A percentile compares a stretch with the other conserved stretches of the same genome.
These are phyloP conservation scores for Sporisorium iseilematis-ciliati DNA, from an alignment of 1,284 basidiomycete genomes.

Conservation along the genomic window DNA sequence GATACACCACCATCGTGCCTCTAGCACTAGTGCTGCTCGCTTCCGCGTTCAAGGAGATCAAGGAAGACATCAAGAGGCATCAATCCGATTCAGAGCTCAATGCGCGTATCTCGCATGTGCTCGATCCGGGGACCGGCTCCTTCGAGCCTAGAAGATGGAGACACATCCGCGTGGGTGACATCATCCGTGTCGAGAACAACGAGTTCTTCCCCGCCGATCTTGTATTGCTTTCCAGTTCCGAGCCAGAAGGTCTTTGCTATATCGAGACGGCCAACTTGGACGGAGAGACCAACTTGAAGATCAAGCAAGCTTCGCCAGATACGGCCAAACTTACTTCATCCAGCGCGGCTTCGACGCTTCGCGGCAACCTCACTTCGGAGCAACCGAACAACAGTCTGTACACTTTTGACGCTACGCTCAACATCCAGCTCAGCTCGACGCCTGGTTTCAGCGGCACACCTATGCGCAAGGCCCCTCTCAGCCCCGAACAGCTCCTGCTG, in stretches of 20 bases:
- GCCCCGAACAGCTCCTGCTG: conserved; percentile 92
- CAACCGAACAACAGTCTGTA: conserved; percentile 98
- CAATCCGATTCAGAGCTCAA: conserved; percentile 94
- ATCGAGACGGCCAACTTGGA: conserved; percentile 98
- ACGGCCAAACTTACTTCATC: conserved; percentile 85
- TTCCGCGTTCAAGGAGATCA: conserved; percentile 95
- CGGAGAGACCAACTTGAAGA: conserved; percentile 98
- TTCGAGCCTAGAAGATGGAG: conserved; percentile 89
- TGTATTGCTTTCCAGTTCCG: conserved; percentile 86
- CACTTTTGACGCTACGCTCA: conserved; percentile 87
- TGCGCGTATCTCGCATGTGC: conserved; percentile 82
- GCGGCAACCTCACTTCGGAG: conserved; percentile 88
- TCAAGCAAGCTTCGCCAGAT: conserved; percentile 91
- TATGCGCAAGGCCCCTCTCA: conserved; percentile 78
- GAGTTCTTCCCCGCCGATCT: conserved; percentile 97
- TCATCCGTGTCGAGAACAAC: conserved; percentile 89
- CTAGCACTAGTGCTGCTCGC: conserved; percentile 89
- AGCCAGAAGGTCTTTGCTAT: conserved; percentile 96
- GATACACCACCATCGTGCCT: conserved; percentile 94
- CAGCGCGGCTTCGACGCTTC: conserved; percentile 78
- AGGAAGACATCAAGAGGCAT: conserved; percentile 97
- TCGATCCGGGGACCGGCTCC: conserved; percentile 75
- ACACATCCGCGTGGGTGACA: conserved; percentile 88
- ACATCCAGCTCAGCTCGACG: conserved; percentile 70
- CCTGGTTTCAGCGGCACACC: conserved; percentile 66